A percentile compares a stretch with the other conserved stretches of the same genome.
Evolutionary conservation across 495 filamentous ascomycete genomes (phyloP).

Genomic region (Pseudomonodictys pantanalensis): DNA sequence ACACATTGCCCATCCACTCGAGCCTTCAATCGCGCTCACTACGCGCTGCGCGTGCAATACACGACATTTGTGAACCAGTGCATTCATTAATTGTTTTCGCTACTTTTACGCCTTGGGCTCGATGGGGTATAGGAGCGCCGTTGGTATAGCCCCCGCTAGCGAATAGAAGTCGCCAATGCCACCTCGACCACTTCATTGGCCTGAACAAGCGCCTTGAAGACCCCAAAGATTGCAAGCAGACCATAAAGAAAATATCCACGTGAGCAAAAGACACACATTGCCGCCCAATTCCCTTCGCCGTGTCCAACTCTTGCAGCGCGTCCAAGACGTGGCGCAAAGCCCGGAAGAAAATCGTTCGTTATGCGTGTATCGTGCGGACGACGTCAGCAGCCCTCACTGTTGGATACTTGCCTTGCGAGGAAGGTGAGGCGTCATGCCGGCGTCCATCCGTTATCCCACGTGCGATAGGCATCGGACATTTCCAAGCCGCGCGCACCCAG

Average conservation of each 20-base stretch:
- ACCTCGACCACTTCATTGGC: slow-evolving; percentile 17
- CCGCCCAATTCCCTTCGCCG: slow-evolving; percentile 20
- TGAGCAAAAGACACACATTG: slow-evolving; percentile 8
- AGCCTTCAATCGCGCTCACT: not conserved
- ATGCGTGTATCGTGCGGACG: slow-evolving; percentile 8
- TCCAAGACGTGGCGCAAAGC: not conserved
- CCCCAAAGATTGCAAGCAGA: slow-evolving; percentile 2
- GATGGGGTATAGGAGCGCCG: slow-evolving; percentile 12
- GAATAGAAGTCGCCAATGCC: slow-evolving; percentile 7
- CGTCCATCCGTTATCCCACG: slow-evolving; percentile 14
- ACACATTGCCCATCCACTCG: not conserved
- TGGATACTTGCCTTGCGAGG: slow-evolving; percentile 20
- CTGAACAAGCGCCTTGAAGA: slow-evolving; percentile 16
- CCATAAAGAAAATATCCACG: slow-evolving; percentile 13
- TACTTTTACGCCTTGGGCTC: slow-evolving; percentile 1
- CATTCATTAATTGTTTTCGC: not conserved
- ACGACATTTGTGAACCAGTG: slow-evolving; percentile 12
- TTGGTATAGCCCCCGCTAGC: slow-evolving; percentile 6
- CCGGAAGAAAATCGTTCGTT: not conserved
- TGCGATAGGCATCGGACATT: slow-evolving; percentile 16
- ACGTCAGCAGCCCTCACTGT: slow-evolving; percentile 1
- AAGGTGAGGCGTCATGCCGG: not conserved
- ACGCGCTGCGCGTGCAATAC: slow-evolving; percentile 2
- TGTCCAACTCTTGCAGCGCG: not conserved
- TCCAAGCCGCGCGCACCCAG: not conserved